Evolutionary conservation across 305 asterid species (phyloP), one percentile per base, ranked within the genome.

Genomic region (Stenogyne calaminthoides): DNA sequence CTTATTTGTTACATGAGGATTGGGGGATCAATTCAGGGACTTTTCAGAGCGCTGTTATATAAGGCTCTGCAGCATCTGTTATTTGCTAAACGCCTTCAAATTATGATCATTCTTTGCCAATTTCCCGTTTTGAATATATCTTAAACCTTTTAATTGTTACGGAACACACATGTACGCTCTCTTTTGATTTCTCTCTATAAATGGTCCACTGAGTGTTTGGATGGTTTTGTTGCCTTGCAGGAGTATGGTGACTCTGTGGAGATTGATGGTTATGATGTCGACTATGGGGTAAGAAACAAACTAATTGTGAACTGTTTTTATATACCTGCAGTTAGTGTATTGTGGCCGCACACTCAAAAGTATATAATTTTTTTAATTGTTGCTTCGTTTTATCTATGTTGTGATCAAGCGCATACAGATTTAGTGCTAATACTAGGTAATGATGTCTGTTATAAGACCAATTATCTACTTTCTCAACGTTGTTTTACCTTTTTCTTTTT

Each of bases 181-280:
- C 65, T 22, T 32, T 19, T 73, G 25, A 44, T 36, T 36, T 46
- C 44, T 61, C 29, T 27, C 15, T 39, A 29, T 4, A 39, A 20
- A 19, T 61, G 39, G 61, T 37, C 7, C 40, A 37, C 32, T 22
- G 10, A 36, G 65, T 51, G 58, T 72, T 60, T 69, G 19, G 27
- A 34, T 80, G 57, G 47, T 46, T 75, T 67, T 22, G 34, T 72
- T 80, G 46, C 56, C 25, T 65, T 71, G 42, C 79, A 92, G 99
- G 98, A 90, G 78, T 95, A 90, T 82, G 98, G 97, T n/a, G 99
- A 95, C 78, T 75, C 90, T n/a, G 82, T 95, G 39, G 98, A 95
- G 46, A 77, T 95, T 52, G 95, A 89, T 69, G 98, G 96, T 78
- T 95, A 49, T 56, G 98, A 95, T 71, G 88, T 95, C 71, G 99